Conservation (phyloP, 2,329 filamentous ascomycete genomes). For the Aureobasidium lini region DNA sequence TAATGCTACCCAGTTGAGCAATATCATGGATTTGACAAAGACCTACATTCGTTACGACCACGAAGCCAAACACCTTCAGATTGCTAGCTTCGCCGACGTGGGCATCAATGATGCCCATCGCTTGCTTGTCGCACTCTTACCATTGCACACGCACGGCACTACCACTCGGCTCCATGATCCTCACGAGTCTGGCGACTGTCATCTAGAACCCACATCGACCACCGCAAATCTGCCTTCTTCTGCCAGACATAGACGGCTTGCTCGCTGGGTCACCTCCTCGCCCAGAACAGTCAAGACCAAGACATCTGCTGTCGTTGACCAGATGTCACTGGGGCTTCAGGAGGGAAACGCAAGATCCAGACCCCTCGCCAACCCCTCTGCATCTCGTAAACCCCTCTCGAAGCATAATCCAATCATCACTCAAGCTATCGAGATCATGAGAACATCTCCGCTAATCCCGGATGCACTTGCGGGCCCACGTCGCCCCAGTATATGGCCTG, state of each 20-base stretch:
- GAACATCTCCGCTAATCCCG: not conserved
- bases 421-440: not conserved
- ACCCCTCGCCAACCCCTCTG: not conserved
- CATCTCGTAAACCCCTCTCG: not conserved
- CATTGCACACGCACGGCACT: not conserved
- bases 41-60: not conserved
- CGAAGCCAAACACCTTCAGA: not conserved
- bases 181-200: not conserved
- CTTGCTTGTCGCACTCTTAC: constrained; percentile 8
- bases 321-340: too few species aligned
- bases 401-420: not conserved
- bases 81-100: constrained; percentile 11
- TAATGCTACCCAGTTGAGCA: not conserved
- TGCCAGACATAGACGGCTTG: not conserved
- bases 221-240: not conserved
- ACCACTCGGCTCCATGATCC: not conserved
- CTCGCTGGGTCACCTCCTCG: not conserved
- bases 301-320: not conserved
- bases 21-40: constrained; percentile 11
- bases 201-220: not conserved
- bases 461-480: not conserved
- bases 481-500: not conserved
- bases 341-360: too few species aligned
- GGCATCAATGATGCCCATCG: constrained; percentile 14
- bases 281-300: not conserved